Evolutionary conservation across 225 moss, liverwort and hornwort species (phyloP).

Genomic region (Physcomitrellopsis africana): DNA sequence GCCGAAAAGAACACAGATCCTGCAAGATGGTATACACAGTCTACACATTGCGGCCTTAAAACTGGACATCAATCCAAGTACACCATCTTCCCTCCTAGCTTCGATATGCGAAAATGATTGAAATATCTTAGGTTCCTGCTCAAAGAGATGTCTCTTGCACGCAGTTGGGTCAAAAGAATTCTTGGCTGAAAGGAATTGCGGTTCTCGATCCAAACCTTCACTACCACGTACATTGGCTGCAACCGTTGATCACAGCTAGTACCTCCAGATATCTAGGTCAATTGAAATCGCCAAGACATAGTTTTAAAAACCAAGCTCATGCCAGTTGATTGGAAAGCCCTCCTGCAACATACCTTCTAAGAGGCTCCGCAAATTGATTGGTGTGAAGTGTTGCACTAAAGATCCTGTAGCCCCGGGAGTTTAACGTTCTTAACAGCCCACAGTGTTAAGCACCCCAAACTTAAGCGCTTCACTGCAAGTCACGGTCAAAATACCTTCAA

Average conservation of each 20-base stretch:
- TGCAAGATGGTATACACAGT: constrained; percentile 6
- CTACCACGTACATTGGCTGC: background rate
- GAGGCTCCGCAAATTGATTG: background rate
- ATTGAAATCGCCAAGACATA: background rate
- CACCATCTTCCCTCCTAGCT: background rate
- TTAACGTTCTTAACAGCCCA: background rate
- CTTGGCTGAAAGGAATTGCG: background rate
- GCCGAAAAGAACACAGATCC: background rate
- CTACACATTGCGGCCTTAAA: background rate
- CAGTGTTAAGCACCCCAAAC: background rate
- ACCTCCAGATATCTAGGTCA: background rate
- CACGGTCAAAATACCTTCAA: background rate
- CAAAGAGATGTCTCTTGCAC: background rate
- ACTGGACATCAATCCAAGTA: background rate
- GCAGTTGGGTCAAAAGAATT: background rate
- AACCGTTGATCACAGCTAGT: background rate
- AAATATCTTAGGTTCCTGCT: background rate
- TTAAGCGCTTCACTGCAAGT: background rate
- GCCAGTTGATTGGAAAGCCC: background rate
- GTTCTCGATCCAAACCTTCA: background rate
- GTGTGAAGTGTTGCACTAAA: background rate
- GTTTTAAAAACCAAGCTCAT: background rate
- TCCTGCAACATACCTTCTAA: background rate
- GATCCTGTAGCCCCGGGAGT: too few species aligned
- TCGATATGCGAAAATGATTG: background rate